phyloP scores from a whole-genome alignment of 768 basidiomycete genomes.

The Xerocomellus amylosporus region DNA sequence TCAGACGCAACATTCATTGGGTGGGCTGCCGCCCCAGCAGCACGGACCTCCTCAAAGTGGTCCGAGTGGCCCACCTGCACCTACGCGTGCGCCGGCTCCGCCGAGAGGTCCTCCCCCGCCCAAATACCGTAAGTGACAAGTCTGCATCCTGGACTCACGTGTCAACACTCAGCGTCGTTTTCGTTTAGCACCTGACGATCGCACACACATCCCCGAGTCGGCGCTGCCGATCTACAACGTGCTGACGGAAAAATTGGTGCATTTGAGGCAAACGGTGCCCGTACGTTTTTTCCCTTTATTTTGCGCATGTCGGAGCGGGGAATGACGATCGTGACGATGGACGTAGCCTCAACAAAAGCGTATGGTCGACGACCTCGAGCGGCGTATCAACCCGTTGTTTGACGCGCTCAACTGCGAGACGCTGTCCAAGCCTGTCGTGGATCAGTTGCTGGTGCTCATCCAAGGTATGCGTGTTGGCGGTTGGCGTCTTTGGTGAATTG shows the following conservation, averaged over 20 bases:
- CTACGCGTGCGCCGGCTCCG: slow-evolving; percentile 31
- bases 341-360: slow-evolving; percentile 79
- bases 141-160: background rate
- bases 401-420: slow-evolving; percentile 92
- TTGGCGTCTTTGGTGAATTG: background rate
- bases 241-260: slow-evolving; percentile 59
- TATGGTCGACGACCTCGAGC: slow-evolving; percentile 81
- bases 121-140: slow-evolving; percentile 55
- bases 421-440: slow-evolving; percentile 64
- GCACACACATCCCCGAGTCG: slow-evolving; percentile 83
- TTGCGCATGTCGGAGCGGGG: background rate
- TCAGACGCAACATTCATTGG: slow-evolving; percentile 31
- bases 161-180: background rate
- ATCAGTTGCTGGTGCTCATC: slow-evolving; percentile 66
- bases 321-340: background rate
- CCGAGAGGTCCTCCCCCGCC: slow-evolving; percentile 43
- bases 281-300: slow-evolving; percentile 43
- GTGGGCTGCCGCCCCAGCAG: slow-evolving; percentile 23
- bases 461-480: slow-evolving; percentile 52
- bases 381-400: slow-evolving; percentile 80
- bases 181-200: slow-evolving; percentile 76
- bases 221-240: slow-evolving; percentile 64
- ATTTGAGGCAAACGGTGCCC: slow-evolving; percentile 70
- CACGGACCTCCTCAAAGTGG: slow-evolving; percentile 31
- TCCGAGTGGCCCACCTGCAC: slow-evolving; percentile 23